Evolutionary conservation across 2,329 filamentous ascomycete genomes (phyloP), one percentile per base, ranked within the genome.

Genomic region (Trichoderma endophyticum): DNA sequence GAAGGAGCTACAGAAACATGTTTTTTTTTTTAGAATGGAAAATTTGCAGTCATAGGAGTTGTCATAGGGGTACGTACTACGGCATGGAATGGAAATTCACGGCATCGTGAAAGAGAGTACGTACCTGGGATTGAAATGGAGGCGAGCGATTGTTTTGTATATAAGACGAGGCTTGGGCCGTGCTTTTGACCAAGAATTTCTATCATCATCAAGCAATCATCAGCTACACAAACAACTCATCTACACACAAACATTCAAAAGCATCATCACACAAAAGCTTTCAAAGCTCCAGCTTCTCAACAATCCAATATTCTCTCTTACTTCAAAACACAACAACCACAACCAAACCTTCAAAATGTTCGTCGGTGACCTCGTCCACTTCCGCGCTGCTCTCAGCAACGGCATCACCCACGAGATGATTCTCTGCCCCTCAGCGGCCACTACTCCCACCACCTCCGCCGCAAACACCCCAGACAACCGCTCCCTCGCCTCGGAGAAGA

Each of bases 341-440:
- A 60, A 70, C 18, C 11, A 2, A 15, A 24, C 48, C 21, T 21
- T 9, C 61, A 71, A 70, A 61, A 80, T 80, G 79, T 80, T 79
- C 70, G 73, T 75, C 18, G 78, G 75, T 48, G 78, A 80, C 61
- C 73, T 80, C 30, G 43, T 74, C 21, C 76, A 75, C 73, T 75
- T 80, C 71, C 75, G 69, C 39, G 62, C 68, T 51, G 43, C 39
- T 36, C 32, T 71, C 39, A 62, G 43, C 63, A 65, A 48, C 70
- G 57, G 26, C 21, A 48, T 36, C 28, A 21, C 43, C 63, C 43
- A 26, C 36, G 51, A 15, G 60, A 51, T 61, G 28, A 62, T 34
- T 56, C 71, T 72, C 51, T 68, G 51, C n/a, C 39, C 43, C 11
- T 57, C 63, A 8, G 9, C 63, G 14, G 28, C 59, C 26, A 48